These are phyloP conservation scores for Penicillium hesseltinei DNA, from an alignment of 2,329 filamentous ascomycete species.

Conservation along the genomic window DNA sequence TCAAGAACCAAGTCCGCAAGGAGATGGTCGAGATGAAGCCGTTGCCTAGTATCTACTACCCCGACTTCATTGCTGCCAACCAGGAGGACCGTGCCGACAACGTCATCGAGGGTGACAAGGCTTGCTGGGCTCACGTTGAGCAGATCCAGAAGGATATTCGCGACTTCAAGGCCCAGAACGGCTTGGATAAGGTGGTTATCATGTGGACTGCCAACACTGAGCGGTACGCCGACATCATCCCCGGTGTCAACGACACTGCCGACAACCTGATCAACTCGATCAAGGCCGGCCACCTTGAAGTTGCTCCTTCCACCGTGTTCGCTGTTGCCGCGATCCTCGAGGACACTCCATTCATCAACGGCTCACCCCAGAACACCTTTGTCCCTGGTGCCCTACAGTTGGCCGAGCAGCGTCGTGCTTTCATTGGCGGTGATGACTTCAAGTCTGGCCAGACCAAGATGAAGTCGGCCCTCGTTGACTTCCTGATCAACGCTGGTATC, in stretches of 20 bases:
- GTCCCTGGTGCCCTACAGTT: slow-evolving; percentile 89
- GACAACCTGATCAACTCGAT: slow-evolving; percentile 90
- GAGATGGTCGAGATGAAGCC: slow-evolving; percentile 88
- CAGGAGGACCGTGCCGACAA: slow-evolving; percentile 97
- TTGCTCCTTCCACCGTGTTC: slow-evolving; percentile 95
- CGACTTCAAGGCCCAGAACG: slow-evolving; percentile 83
- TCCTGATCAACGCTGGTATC: slow-evolving; percentile 97
- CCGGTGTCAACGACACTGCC: slow-evolving; percentile 92
- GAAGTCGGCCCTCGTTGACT: slow-evolving; percentile 98
- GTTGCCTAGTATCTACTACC: slow-evolving; percentile 95
- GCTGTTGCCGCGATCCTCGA: slow-evolving; percentile 93
- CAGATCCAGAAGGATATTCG: slow-evolving; percentile 89
- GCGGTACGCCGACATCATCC: slow-evolving; percentile 83
- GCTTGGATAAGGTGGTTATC: slow-evolving; percentile 91
- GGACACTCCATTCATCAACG: slow-evolving; percentile 92
- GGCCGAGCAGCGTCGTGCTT: slow-evolving; percentile 80
- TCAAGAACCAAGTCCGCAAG: slow-evolving; percentile 87
- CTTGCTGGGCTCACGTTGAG: slow-evolving; percentile 83
- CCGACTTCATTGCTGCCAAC: slow-evolving; percentile 98
- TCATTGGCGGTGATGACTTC: slow-evolving; percentile 98
- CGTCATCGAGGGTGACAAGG: slow-evolving; percentile 76
- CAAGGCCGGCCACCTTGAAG: slow-evolving; percentile 79
- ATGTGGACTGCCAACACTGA: slow-evolving; percentile 99
- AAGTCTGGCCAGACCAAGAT: slow-evolving; percentile 99
- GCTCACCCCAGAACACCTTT: slow-evolving; percentile 98